Evolutionary conservation across 768 basidiomycete species (phyloP), one percentile per base, ranked within the genome.

Genomic region (Leccinum olivaceopallidum): DNA sequence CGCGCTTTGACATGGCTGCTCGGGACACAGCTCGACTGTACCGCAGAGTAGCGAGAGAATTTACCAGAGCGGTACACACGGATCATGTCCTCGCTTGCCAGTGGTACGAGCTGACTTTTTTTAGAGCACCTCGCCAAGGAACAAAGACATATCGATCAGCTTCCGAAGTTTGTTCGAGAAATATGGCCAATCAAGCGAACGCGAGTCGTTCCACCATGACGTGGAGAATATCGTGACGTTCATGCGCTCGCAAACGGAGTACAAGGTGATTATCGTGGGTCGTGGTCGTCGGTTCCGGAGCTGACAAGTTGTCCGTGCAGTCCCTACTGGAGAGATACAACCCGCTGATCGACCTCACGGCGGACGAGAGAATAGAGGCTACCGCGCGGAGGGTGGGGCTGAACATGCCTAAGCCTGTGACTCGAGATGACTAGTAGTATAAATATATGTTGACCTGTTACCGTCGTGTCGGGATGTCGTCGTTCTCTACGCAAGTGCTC

Each of bases 321-420:
- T 78, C 78, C 22, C 77, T 97, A 53, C 74, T 97, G 62, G 90
- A 92, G 57, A 80, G 92, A 56, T 98, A 98, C 77, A 96, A 95
- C 72, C 94, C 95, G 0, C 77, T 90, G 18, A 74, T 87, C 47
- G 90, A 94, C 68, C 80, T 95, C 63, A 89, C 92, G 1, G 77
- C 81, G 6, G 86, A 93, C 65, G 93, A 96, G 71, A 79, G 90
- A 65, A 82, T 96, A 61, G 80, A 87, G 67, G 92, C 92, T 2
- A 95, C 95, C 0, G 94, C 94, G 4, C 82, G 86, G 49, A 79
- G 94, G 63, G 95, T 98, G 37, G 95, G 95, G 5, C 75, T 98
- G 56, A 82, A 96, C 67, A 88, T 95, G 82, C 94, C 94, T 10
- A 88, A 94, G 82, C 94, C 94, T 10, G 68, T 83, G 51, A 73